phyloP scores from a whole-genome alignment of 2,329 filamentous ascomycete genomes.

The Ophiostoma ips region DNA sequence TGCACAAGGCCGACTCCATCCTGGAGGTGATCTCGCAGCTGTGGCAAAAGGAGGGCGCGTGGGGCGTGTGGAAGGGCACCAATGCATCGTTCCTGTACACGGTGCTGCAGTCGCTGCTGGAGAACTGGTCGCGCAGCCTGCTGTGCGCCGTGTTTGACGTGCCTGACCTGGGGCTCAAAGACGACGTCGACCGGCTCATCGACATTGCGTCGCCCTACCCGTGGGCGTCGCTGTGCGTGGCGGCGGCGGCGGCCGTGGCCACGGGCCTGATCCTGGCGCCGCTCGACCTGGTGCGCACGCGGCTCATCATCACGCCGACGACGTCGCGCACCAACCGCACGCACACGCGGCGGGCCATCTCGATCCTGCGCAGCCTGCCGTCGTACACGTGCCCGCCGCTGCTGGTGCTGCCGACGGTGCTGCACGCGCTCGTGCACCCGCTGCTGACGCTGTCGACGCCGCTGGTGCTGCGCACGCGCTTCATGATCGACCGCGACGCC shows the following conservation, averaged over 20 bases:
- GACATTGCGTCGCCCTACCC: constrained; percentile 67
- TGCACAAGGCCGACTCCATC: constrained; percentile 67
- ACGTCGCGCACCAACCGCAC: constrained; percentile 34
- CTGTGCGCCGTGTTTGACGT: constrained; percentile 84
- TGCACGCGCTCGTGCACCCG: constrained; percentile 75
- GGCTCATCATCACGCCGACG: constrained; percentile 74
- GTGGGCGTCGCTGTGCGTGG: constrained; percentile 64
- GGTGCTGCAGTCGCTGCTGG: constrained; percentile 70
- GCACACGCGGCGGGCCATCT: constrained; percentile 62
- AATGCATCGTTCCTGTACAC: constrained; percentile 90
- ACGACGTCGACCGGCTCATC: constrained; percentile 62
- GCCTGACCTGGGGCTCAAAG: constrained; percentile 65
- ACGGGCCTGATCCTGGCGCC: constrained; percentile 75
- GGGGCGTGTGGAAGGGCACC: constrained; percentile 88
- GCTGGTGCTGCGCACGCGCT: constrained; percentile 69
- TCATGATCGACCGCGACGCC: constrained; percentile 67
- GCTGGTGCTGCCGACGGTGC: constrained; percentile 68
- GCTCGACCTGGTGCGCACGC: constrained; percentile 78
- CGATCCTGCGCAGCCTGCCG: constrained; percentile 63
- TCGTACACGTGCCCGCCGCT: constrained; percentile 58
- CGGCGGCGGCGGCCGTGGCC: constrained; percentile 47
- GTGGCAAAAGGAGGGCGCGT: constrained; percentile 78
- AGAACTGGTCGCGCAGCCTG: constrained; percentile 83
- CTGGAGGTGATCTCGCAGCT: constrained; percentile 76
- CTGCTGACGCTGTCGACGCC: constrained; percentile 72